phyloP scores from a whole-genome alignment of 192 early-diverging fungal genomes.

The Backusella psychrophila region DNA sequence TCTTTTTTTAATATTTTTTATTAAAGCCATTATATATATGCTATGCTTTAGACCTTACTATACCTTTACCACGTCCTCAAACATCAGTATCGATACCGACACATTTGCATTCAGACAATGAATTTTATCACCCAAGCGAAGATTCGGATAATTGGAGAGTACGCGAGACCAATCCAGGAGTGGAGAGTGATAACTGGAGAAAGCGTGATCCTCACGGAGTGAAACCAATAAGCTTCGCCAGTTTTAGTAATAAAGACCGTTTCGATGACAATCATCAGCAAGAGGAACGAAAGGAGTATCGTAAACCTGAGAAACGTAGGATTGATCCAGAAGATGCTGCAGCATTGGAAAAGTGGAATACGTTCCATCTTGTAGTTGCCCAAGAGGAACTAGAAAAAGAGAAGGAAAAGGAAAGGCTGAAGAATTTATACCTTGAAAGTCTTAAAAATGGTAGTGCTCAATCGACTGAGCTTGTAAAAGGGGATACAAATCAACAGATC shows the following conservation, averaged over 20 bases:
- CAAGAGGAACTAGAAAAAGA: not conserved
- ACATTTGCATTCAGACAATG: not conserved
- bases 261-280: not conserved
- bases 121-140: not conserved
- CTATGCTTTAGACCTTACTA: not conserved
- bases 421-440: not conserved
- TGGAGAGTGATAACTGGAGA: not conserved
- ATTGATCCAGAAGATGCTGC: not conserved
- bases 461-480: not conserved
- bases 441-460: not conserved
- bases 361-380: not conserved
- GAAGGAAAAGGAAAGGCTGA: not conserved
- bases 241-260: not conserved
- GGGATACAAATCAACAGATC: not conserved
- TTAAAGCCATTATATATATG: not conserved
- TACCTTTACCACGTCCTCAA: not conserved
- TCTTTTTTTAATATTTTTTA: not conserved
- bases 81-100: not conserved
- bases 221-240: not conserved
- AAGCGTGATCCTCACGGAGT: not conserved
- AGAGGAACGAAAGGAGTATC: not conserved
- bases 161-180: not conserved
- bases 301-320: not conserved
- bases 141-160: constrained; percentile 1
- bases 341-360: not conserved